Evolutionary conservation across 2,329 filamentous ascomycete genomes (phyloP).

Genomic region (Ophiostoma tasmaniense): DNA sequence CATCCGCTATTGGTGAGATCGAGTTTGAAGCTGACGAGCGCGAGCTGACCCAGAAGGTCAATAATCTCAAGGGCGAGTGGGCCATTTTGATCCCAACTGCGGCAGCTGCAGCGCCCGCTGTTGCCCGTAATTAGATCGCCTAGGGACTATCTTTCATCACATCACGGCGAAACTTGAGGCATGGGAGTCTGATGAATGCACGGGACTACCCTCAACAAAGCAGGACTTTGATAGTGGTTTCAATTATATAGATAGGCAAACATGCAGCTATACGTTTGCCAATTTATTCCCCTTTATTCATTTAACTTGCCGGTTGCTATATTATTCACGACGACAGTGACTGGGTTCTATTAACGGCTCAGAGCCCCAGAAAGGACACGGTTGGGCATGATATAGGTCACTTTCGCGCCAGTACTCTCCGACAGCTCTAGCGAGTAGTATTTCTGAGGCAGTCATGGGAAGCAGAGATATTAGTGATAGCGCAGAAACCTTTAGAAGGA

Average conservation of each 20-base stretch:
- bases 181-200: too few species aligned
- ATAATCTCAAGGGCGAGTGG: background rate
- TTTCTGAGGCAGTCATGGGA: background rate
- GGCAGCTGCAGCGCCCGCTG: background rate
- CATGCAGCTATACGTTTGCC: too few species aligned
- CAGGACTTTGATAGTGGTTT: too few species aligned
- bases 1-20: background rate
- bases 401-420: background rate
- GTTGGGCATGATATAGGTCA: background rate
- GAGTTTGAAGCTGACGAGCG: background rate
- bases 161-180: too few species aligned
- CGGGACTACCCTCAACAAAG: too few species aligned
- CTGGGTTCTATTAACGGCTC: too few species aligned
- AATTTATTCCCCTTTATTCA: too few species aligned
- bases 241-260: too few species aligned
- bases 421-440: background rate
- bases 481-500: background rate
- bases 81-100: background rate
- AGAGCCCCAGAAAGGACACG: too few species aligned
- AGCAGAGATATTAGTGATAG: background rate
- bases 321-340: too few species aligned
- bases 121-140: background rate
- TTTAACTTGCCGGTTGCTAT: background rate
- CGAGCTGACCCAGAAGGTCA: background rate
- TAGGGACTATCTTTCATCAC: background rate